Base-by-base conservation (phyloP, 495 filamentous ascomycete species). In the Chaetomidium leptoderma region DNA sequence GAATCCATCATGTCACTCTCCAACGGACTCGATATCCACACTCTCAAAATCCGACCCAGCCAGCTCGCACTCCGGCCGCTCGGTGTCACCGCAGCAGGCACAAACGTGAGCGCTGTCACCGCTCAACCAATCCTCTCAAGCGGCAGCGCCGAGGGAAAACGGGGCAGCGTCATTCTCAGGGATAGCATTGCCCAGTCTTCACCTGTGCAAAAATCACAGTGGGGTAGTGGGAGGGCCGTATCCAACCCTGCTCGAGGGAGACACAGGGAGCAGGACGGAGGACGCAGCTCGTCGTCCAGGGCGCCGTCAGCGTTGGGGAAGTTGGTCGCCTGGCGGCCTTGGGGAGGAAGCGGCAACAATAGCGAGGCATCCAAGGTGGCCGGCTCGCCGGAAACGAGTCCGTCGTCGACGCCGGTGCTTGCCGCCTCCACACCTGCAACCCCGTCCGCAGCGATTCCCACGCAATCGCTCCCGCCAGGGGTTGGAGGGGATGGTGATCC, bases 1-100 rank as follows among this genome's bases (percentile, higher is more conserved):
- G 79, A 83, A 61, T 81, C 79, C 36, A 78, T 83, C 57, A 72
- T 81, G 57, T 82, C 79, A 0, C 68, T 81, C 1, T 73, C 77
- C 9, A 79, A 80, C 43, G 76, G 76, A 0, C 71, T 82, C 50
- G 79, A 82, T 62, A 81, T 82, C 17, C 80, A 81, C 62, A 82
- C 79, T 0, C 70, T 83, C 21, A 75, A 76, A 55, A 73, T 70
- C 0, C 67, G 79, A 4, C 79, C 80, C 10, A 79, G 77, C 24
- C 80, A 83, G 51, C 69, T 81, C 13, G 72, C 73, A 0, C 72
- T 83, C 6, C 59, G 72, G 6, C 75, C 70, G 6, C 68, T 77
- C 7, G 77, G 78, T 19, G 63, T 74, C 6, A 75, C 70, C 2
- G 64, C 71, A 10, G 70, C 76, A 4, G 70, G 77, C 6, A 77